Evolutionary conservation across 108 stramenopile species (phyloP).

Genomic region (Pseudonitzschia delicatissima): DNA sequence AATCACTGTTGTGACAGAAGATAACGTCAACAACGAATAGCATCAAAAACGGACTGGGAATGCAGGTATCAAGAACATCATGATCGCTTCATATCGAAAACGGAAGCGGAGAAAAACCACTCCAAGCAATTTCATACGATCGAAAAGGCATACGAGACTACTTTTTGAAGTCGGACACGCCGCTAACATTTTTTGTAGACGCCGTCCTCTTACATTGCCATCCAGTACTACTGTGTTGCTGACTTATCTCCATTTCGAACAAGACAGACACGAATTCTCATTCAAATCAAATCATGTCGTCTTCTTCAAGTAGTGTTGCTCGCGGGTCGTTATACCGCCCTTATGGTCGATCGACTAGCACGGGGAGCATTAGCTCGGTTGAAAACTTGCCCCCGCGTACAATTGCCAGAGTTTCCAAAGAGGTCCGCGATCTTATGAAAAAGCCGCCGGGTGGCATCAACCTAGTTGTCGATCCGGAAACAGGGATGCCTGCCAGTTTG

Average conservation of each 20-base stretch:
- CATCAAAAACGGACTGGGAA: too few relatives aligned
- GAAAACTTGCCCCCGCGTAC: conserved; percentile 92
- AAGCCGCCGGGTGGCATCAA: conserved; percentile 84
- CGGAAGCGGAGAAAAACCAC: too few relatives aligned
- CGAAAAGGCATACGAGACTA: too few relatives aligned
- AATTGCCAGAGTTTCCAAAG: conserved; percentile 76
- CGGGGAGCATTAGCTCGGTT: conserved; percentile 27
- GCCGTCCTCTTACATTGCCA: too few relatives aligned
- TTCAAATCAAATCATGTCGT: conserved; percentile 23
- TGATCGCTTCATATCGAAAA: too few relatives aligned
- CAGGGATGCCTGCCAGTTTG: conserved; percentile 67
- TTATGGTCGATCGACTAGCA: conserved; percentile 36
- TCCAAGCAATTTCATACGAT: too few relatives aligned
- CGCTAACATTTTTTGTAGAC: too few relatives aligned
- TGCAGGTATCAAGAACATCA: too few relatives aligned
- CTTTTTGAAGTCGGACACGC: too few relatives aligned
- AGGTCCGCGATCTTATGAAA: conserved; percentile 83
- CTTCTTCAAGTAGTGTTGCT: conserved; percentile 19
- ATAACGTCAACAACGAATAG: neutral
- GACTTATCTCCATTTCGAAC: too few relatives aligned
- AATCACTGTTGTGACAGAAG: too few relatives aligned
- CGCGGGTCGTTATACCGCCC: conserved; percentile 34
- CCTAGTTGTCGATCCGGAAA: conserved; percentile 74
- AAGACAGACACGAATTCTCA: conserved; percentile 2
- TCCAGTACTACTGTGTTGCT: too few relatives aligned